These are phyloP conservation scores for Naganishia vishniacii DNA, from an alignment of 768 basidiomycete genomes.

Conservation along the genomic window DNA sequence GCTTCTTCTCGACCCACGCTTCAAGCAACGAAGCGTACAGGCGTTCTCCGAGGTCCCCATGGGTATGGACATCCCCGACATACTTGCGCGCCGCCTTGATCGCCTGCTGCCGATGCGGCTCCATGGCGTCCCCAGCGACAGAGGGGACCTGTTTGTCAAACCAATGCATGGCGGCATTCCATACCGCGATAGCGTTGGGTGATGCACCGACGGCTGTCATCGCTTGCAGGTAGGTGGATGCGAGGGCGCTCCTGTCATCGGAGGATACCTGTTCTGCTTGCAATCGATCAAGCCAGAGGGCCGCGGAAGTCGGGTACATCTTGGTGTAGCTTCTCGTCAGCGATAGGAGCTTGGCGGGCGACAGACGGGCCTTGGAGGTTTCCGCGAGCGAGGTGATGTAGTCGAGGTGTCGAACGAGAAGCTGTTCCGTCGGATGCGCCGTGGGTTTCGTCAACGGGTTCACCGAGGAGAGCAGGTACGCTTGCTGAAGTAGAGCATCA, in stretches of 20 bases:
- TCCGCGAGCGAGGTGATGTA: slow-evolving; percentile 37
- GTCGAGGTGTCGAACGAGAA: slow-evolving; percentile 37
- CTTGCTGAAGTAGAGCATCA: slow-evolving; percentile 50
- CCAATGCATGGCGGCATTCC: slow-evolving; percentile 4
- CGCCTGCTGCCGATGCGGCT: slow-evolving; percentile 53
- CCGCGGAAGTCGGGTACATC: slow-evolving; percentile 46
- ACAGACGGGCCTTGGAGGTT: slow-evolving; percentile 54
- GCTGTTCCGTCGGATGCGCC: slow-evolving; percentile 32
- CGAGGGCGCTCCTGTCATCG: neutral
- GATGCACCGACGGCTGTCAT: slow-evolving; percentile 6
- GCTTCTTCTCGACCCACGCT: slow-evolving; percentile 18
- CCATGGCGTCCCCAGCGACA: slow-evolving; percentile 33
- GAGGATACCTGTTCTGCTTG: slow-evolving; percentile 48
- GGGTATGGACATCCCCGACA: neutral
- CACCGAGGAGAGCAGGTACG: slow-evolving; percentile 53
- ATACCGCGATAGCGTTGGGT: neutral
- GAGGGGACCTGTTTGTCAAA: slow-evolving; percentile 23
- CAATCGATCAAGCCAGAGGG: slow-evolving; percentile 61
- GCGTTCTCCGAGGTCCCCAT: slow-evolving; percentile 9
- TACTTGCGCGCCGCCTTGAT: slow-evolving; percentile 46
- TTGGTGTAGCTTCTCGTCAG: slow-evolving; percentile 31
- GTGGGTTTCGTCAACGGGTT: slow-evolving; percentile 36
- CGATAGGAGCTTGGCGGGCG: slow-evolving; percentile 56
- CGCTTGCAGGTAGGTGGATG: neutral
- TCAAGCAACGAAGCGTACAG: slow-evolving; percentile 15